phyloP scores from a whole-genome alignment of 2,329 filamentous ascomycete species.

The Ceratocystis huliohia region DNA sequence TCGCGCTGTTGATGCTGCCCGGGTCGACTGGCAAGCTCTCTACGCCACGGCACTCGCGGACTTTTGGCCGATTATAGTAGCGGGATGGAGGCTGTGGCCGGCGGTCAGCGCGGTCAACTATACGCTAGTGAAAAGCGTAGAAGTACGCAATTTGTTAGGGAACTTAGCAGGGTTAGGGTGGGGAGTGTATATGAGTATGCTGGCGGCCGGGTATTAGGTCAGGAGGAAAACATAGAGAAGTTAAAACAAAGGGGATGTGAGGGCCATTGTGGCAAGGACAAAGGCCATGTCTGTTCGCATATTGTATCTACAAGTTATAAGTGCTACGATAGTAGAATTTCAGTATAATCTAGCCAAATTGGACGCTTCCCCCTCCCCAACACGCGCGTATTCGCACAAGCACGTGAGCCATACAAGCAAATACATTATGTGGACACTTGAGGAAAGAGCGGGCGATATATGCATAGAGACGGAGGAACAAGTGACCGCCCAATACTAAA shows the following conservation, averaged over 20 bases:
- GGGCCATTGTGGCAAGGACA: no score
- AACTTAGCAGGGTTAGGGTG: slow-evolving; percentile 58
- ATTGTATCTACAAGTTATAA: no score
- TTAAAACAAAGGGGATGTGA: neutral
- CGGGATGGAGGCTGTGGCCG: slow-evolving; percentile 60
- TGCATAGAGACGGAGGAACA: no score
- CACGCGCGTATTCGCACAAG: no score
- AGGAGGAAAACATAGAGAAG: neutral
- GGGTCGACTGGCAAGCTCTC: slow-evolving; percentile 36
- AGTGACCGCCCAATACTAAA: no score
- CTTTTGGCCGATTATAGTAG: slow-evolving; percentile 51
- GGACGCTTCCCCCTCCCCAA: no score
- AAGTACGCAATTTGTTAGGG: slow-evolving; percentile 58
- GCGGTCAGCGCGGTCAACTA: slow-evolving; percentile 58
- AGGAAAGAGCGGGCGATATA: no score
- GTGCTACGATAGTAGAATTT: no score
- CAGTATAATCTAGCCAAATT: no score
- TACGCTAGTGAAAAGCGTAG: slow-evolving; percentile 53
- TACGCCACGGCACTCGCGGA: slow-evolving; percentile 38
- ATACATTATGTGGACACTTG: no score
- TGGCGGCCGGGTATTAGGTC: slow-evolving; percentile 24
- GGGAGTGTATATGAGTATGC: slow-evolving; percentile 62
- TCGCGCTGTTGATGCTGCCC: slow-evolving; percentile 33
- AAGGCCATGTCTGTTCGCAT: no score
- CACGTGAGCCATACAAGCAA: no score